These are phyloP conservation scores for Leccinellum rugosiceps DNA, from an alignment of 768 basidiomycete species.

Conservation along the genomic window DNA sequence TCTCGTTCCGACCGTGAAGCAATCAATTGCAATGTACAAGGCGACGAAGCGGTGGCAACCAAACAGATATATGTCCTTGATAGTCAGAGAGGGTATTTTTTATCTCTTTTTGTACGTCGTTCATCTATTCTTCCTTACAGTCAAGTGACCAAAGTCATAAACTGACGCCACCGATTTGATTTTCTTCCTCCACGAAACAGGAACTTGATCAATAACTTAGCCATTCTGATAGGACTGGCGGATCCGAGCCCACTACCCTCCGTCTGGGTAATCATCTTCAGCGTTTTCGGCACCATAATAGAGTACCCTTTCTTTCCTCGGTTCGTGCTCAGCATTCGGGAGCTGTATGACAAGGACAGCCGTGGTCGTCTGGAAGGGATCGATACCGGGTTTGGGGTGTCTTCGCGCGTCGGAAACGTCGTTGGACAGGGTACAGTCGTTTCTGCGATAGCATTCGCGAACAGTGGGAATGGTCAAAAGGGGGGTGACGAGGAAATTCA, in stretches of 20 bases:
- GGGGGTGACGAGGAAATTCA: not conserved
- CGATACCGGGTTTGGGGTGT: not conserved
- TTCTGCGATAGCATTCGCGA: not conserved
- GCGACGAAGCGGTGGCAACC: not conserved
- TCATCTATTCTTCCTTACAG: not conserved
- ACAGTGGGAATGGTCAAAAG: not conserved
- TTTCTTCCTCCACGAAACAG: not conserved
- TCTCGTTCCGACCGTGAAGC: not conserved
- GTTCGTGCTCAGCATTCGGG: not conserved
- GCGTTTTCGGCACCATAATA: fast-evolving
- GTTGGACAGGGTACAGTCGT: not conserved
- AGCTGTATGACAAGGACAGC: not conserved
- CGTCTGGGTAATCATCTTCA: not conserved
- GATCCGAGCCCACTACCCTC: not conserved
- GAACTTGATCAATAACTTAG: not conserved
- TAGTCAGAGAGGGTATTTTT: not conserved
- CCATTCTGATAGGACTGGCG: not conserved
- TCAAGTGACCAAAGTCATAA: not conserved
- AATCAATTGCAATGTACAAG: not conserved
- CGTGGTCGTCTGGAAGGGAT: not conserved
- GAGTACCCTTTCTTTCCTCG: not conserved
- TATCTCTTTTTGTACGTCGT: not conserved
- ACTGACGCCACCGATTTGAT: not conserved
- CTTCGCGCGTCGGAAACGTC: not conserved
- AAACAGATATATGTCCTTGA: not conserved